Percentiles rank a stretch among this genome's conserved stretches.
Conservation (phyloP, 1,284 basidiomycete species). For the Cystobasidium sp. region DNA sequence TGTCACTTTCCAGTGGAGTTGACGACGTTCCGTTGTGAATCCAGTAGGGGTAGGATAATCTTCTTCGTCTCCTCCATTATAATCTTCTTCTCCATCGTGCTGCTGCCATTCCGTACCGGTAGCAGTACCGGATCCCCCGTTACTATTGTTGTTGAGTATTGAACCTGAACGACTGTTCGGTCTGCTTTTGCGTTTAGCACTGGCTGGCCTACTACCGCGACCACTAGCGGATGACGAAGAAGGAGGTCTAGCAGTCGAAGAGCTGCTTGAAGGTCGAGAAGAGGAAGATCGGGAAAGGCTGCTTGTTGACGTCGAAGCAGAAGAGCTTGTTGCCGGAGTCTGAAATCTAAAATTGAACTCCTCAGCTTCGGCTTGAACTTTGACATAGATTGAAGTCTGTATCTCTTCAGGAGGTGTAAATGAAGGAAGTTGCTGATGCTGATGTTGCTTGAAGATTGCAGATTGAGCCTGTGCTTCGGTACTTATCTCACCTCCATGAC, state of each 20-base stretch:
- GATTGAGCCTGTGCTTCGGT: constrained; percentile 14
- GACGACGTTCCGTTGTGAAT: not conserved
- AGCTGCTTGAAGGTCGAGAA: constrained; percentile 1
- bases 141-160: no score
- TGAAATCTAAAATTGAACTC: not conserved
- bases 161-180: not conserved
- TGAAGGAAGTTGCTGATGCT: not conserved
- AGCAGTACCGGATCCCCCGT: no score
- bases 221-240: not conserved
- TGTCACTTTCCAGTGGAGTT: constrained; percentile 31
- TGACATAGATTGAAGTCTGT: constrained; percentile 8
- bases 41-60: constrained; percentile 25
- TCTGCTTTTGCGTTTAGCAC: not conserved
- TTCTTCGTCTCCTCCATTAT: no score
- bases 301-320: not conserved
- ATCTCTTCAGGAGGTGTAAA: constrained; percentile 15
- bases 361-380: not conserved
- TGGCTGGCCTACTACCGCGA: not conserved
- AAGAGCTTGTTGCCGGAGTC: not conserved
- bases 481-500: constrained; percentile 12
- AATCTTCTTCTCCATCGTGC: not conserved
- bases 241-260: not conserved
- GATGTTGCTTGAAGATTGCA: constrained; percentile 20
- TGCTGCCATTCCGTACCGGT: no score
- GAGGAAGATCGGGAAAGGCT: not conserved